Evolutionary conservation across 2,329 filamentous ascomycete species (phyloP).

Genomic region (Waltergamsia citrina): DNA sequence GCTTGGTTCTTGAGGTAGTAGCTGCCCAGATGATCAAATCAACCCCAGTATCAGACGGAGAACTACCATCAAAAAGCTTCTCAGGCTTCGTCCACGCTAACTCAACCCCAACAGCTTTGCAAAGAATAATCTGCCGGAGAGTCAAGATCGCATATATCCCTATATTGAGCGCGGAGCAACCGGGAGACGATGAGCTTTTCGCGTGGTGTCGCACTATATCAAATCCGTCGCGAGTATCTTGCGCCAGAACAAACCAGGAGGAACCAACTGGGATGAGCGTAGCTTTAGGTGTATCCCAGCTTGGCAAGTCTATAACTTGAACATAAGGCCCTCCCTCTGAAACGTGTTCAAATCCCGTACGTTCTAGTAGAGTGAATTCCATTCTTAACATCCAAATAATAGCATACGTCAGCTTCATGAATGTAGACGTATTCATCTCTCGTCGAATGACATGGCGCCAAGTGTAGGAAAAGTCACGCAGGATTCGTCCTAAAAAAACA

Average conservation of each 20-base stretch:
- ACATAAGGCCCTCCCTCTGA: conserved; percentile 1
- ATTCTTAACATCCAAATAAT: conserved; percentile 9
- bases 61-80: conserved; percentile 5
- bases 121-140: conserved; percentile 7
- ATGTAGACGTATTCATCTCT: conserved; percentile 8
- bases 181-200: not conserved
- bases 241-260: conserved; percentile 9
- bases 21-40: not conserved
- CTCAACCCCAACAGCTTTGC: conserved; percentile 3
- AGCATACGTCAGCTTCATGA: conserved; percentile 10
- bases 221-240: conserved; percentile 7
- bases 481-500: conserved; percentile 7
- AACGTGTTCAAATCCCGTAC: conserved; percentile 8
- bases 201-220: conserved; percentile 9
- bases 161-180: not conserved
- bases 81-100: conserved; percentile 6
- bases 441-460: conserved; percentile 13
- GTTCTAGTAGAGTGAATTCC: conserved; percentile 8
- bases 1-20: not conserved
- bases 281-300: conserved; percentile 7
- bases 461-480: conserved; percentile 9
- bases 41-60: conserved; percentile 3
- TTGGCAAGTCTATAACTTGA: conserved; percentile 7
- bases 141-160: conserved; percentile 9
- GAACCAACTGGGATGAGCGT: conserved; percentile 7